A percentile compares a stretch with the other conserved stretches of the same genome.
Conservation (phyloP, 352 stramenopile species). For the Globisporangium polare region DNA sequence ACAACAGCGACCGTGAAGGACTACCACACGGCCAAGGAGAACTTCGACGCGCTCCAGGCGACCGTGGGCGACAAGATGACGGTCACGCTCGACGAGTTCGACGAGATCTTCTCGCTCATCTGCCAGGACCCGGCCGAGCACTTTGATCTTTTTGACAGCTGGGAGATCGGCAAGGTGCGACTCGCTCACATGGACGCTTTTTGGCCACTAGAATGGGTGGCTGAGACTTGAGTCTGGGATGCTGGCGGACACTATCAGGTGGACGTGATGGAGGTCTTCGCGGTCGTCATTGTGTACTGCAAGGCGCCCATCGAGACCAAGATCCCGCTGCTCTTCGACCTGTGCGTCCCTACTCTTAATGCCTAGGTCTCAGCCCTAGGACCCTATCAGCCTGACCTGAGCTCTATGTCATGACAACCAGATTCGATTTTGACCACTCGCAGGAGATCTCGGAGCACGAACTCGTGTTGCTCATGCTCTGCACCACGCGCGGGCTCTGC, state of each 20-base stretch:
- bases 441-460: conserved; percentile 61
- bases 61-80: conserved; percentile 76
- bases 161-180: conserved; percentile 48
- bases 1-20: conserved; percentile 36
- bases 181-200: not conserved
- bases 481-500: conserved; percentile 63
- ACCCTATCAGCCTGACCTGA: too few relatives aligned
- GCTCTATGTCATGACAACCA: conserved; percentile 2
- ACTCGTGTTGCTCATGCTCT: conserved; percentile 70
- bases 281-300: conserved; percentile 73
- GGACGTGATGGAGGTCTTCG: conserved; percentile 72
- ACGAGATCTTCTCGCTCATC: conserved; percentile 76
- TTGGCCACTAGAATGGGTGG: not conserved
- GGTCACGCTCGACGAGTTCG: conserved; percentile 64
- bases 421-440: conserved; percentile 79
- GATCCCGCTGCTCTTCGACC: conserved; percentile 62
- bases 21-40: conserved; percentile 47
- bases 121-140: conserved; percentile 65
- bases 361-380: too few relatives aligned
- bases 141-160: conserved; percentile 67
- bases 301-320: conserved; percentile 61
- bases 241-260: conserved; percentile 28
- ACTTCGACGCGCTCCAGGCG: conserved; percentile 58
- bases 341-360: conserved; percentile 23
- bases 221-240: not conserved